phyloP scores from a whole-genome alignment of 2,329 filamentous ascomycete species.

The Thelonectria rubi region DNA sequence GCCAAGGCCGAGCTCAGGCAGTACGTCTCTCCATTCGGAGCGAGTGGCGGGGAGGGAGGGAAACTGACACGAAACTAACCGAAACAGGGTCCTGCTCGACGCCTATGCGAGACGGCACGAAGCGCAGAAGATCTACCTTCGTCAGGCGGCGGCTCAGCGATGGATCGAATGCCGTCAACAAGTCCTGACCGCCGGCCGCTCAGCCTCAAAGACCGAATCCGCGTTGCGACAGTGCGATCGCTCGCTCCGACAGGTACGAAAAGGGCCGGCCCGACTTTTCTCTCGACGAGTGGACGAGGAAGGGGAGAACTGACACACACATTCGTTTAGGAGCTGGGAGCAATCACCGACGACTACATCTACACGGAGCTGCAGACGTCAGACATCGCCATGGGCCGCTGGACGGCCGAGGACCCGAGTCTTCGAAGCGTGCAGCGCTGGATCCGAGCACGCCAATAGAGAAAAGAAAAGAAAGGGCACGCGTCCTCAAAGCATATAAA shows the following conservation, averaged over 20 bases:
- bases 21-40: constrained; percentile 51
- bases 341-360: constrained; percentile 66
- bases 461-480: constrained; percentile 14
- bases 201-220: constrained; percentile 56
- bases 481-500: background rate
- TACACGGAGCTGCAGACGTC: constrained; percentile 64
- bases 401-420: constrained; percentile 70
- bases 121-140: constrained; percentile 70
- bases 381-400: constrained; percentile 66
- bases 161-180: constrained; percentile 66
- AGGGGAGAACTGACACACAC: constrained; percentile 16
- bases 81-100: constrained; percentile 64
- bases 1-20: constrained; percentile 69
- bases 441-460: constrained; percentile 54
- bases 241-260: constrained; percentile 65
- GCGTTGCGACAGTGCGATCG: constrained; percentile 64
- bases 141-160: constrained; percentile 67
- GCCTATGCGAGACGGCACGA: constrained; percentile 69
- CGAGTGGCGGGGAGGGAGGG: background rate
- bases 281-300: background rate
- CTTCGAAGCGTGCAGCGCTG: constrained; percentile 66
- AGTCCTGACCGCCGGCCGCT: constrained; percentile 62
- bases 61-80: constrained; percentile 21
- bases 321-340: constrained; percentile 63
- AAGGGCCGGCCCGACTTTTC: background rate